phyloP scores from a whole-genome alignment of 2,329 filamentous ascomycete species.

The Biscogniauxia sp. region DNA sequence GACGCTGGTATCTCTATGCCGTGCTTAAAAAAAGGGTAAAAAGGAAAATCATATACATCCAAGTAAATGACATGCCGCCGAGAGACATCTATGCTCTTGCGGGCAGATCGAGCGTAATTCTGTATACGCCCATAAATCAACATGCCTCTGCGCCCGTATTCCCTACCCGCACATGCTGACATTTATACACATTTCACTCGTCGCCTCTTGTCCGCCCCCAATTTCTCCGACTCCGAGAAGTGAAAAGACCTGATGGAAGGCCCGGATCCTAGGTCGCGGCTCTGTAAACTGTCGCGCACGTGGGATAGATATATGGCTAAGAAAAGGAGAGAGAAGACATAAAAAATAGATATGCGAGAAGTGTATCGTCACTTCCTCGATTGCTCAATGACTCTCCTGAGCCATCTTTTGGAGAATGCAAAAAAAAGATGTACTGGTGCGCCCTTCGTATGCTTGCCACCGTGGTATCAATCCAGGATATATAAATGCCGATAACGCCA shows the following conservation, averaged over 20 bases:
- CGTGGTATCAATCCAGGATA: conserved; percentile 24
- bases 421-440: conserved; percentile 15
- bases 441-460: conserved; percentile 32
- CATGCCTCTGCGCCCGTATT: neutral
- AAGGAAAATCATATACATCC: conserved; percentile 15
- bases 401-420: conserved; percentile 20
- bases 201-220: neutral
- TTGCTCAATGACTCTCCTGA: conserved; percentile 22
- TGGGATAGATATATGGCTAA: neutral
- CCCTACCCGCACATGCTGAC: neutral
- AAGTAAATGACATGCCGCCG: conserved; percentile 18
- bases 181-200: neutral
- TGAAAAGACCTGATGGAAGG: neutral
- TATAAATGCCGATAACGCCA: conserved; percentile 3
- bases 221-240: neutral
- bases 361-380: conserved; percentile 9
- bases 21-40: conserved; percentile 6
- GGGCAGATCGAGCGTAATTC: neutral
- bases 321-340: neutral
- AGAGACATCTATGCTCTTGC: conserved; percentile 7
- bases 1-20: conserved; percentile 31
- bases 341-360: neutral
- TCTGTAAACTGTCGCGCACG: neutral
- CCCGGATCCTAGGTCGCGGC: neutral
- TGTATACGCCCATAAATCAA: neutral